Evolutionary conservation across 495 filamentous ascomycete species (phyloP), one percentile per base, ranked within the genome.

Genomic region (Hyaloscypha hepaticicola): DNA sequence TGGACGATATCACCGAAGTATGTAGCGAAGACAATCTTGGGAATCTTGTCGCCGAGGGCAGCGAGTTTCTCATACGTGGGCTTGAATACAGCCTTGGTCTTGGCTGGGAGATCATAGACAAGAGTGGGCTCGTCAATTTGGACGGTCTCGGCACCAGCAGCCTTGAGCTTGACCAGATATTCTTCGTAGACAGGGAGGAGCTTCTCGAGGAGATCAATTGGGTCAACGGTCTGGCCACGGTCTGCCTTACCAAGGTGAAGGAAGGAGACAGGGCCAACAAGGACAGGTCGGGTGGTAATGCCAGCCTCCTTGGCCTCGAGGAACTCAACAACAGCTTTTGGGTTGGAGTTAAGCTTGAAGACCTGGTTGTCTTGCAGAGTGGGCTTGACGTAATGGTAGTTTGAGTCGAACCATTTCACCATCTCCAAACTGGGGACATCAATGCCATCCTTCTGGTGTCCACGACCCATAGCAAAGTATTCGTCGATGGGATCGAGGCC

Each of bases 321-420:
- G 86, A 93, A 99, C 77, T 99, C 91, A 69, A 78, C 82, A 67
- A 99, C 89, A 70, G 95, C 92, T 87, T 99, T 99, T 75, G 95
- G 93, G 78, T 90, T 85, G 64, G 84, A 75, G 66, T 82, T 79
- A 59, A 99, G 91, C 78, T 90, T 90, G 88, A 98, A 99, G 67
- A 83, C 86, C 86, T 99, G 95, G 83, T 90, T 88, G 80, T 97
- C 89, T 79, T 96, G 90, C 63, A 99, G 85, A 64, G 95, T 97
- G 64, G 95, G 95, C 87, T 97, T 97, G 79, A 98, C 95, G 82
- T 98, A 98, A 85, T 99, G 95, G 87, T 99, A 99, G 88, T 99
- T 99, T 69, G 92, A 96, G 85, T 99, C 95, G 77, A 99, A 99
- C 95, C 96, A 99, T 83, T 99, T 99, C 60, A 99, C 95, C 95